These are phyloP conservation scores for Eleusine indica DNA, from an alignment of 176 grass and related monocot genomes.

Conservation along the genomic window DNA sequence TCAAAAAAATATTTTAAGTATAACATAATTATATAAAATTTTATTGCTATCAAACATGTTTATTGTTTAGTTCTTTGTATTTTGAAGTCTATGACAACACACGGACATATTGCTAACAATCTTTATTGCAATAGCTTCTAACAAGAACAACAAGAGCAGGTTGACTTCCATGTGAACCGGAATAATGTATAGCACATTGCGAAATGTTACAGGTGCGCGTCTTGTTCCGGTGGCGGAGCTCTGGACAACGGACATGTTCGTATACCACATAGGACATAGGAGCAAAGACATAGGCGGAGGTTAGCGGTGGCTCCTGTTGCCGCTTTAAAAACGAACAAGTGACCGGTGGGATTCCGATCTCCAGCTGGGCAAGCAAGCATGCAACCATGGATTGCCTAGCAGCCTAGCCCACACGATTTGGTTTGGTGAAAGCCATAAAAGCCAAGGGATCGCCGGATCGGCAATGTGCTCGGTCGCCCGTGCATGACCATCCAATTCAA, in stretches of 20 bases:
- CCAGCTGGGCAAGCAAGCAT: conserved; percentile 1
- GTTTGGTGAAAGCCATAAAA: conserved; percentile 7
- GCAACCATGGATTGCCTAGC: not conserved
- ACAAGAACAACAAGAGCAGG: not conserved
- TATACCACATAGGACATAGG: not conserved
- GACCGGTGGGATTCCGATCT: not conserved
- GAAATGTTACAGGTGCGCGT: not conserved
- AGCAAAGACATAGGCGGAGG: not conserved
- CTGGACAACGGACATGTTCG: not conserved
- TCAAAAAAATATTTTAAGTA: no score
- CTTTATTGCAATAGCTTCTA: not conserved
- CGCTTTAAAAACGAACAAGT: not conserved
- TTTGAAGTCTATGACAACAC: no score
- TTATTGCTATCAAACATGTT: no score
- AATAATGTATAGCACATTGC: not conserved
- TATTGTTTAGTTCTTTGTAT: no score
- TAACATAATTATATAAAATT: no score
- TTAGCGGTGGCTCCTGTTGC: not conserved
- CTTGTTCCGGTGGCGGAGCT: not conserved
- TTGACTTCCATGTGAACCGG: not conserved
- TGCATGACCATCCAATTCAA: not conserved
- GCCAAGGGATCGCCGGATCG: not conserved
- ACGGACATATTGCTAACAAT: no score
- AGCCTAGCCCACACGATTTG: not conserved
- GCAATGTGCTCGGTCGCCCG: not conserved